A percentile compares a stretch with the other conserved stretches of the same genome.
These are phyloP conservation scores for Russula sp. DNA, from an alignment of 768 basidiomycete species.

Conservation along the genomic window DNA sequence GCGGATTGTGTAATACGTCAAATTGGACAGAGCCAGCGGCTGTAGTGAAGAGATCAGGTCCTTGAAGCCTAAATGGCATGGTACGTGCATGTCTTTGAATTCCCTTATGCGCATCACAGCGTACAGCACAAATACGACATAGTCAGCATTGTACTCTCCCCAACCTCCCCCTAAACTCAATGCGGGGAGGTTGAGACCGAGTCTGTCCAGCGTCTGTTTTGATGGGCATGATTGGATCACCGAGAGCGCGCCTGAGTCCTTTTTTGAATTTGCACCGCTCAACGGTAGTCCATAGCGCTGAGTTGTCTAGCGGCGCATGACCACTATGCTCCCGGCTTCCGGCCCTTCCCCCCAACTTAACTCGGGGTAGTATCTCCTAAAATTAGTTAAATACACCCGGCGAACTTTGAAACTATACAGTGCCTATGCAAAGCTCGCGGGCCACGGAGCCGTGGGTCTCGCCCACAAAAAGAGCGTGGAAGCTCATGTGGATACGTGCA, in stretches of 20 bases:
- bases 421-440: neutral
- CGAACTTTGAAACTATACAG: neutral
- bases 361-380: neutral
- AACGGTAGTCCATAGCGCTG: neutral
- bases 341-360: neutral
- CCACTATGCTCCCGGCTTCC: too few species aligned
- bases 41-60: neutral
- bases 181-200: neutral
- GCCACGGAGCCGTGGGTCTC: neutral
- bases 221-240: neutral
- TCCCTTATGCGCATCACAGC: neutral
- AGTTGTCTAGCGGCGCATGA: neutral
- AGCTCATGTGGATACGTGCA: neutral
- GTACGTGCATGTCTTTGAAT: neutral
- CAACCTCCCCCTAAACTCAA: neutral
- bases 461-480: neutral
- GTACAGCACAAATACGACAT: neutral
- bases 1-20: neutral
- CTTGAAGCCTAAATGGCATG: slow-evolving; percentile 11
- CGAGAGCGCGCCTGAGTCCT: neutral
- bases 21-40: neutral
- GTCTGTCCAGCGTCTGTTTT: neutral
- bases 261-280: neutral
- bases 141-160: neutral
- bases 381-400: neutral